These are phyloP conservation scores for Metschnikowia baotianmanensis DNA, from an alignment of 805 yeast species.

Conservation along the genomic window DNA sequence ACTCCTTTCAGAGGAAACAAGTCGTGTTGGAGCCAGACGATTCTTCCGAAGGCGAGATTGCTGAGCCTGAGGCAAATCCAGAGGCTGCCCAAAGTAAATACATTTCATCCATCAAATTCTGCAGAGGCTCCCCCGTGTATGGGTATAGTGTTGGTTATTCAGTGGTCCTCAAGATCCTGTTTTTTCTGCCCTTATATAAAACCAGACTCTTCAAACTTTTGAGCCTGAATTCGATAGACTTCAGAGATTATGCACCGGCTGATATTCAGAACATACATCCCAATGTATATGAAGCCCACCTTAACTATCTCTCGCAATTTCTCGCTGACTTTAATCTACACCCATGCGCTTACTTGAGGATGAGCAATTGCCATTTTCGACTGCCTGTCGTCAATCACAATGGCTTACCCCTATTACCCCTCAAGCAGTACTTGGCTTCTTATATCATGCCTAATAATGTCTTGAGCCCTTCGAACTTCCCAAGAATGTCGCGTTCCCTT, in stretches of 20 bases:
- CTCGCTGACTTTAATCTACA: constrained; percentile 77
- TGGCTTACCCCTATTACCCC: constrained; percentile 5
- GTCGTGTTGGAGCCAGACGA: constrained; percentile 13
- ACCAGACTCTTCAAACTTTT: constrained; percentile 51
- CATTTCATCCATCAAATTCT: constrained; percentile 59
- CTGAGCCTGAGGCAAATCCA: constrained; percentile 5
- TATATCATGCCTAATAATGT: constrained; percentile 29
- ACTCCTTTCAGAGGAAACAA: constrained; percentile 34
- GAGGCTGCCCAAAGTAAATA: constrained; percentile 30
- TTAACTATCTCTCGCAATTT: constrained; percentile 76
- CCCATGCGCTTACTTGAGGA: constrained; percentile 77
- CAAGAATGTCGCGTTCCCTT: constrained; percentile 59
- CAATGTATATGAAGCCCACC: constrained; percentile 65
- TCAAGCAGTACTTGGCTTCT: constrained; percentile 19
- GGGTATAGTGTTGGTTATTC: constrained; percentile 71
- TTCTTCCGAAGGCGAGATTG: constrained; percentile 9
- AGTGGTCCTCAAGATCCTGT: constrained; percentile 64
- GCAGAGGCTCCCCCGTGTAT: constrained; percentile 78
- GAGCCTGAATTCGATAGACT: constrained; percentile 23
- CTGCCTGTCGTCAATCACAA: constrained; percentile 44
- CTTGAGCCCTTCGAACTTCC: constrained; percentile 27
- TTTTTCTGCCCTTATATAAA: constrained; percentile 60
- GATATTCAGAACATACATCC: neutral
- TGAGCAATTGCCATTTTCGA: constrained; percentile 51
- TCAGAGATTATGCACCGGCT: constrained; percentile 6